These are phyloP conservation scores for Aspergillus avenaceus DNA, from an alignment of 495 filamentous ascomycete genomes.

Conservation along the genomic window DNA sequence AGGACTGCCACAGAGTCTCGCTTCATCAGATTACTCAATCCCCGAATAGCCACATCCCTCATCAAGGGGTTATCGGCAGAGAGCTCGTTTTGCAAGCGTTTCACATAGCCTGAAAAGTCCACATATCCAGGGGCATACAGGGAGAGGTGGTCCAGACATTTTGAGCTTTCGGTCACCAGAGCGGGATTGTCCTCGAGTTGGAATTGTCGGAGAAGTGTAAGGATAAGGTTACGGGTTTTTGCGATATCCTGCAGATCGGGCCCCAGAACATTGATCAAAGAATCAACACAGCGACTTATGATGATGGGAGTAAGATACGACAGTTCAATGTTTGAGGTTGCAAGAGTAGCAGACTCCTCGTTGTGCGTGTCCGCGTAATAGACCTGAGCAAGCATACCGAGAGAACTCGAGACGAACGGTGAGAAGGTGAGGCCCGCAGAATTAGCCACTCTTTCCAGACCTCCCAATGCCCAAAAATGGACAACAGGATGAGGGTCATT, in stretches of 20 bases:
- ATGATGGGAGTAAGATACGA: slow-evolving; percentile 75
- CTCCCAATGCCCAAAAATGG: slow-evolving; percentile 93
- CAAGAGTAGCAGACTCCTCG: slow-evolving; percentile 67
- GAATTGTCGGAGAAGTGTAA: slow-evolving; percentile 81
- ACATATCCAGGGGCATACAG: slow-evolving; percentile 87
- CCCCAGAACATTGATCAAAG: slow-evolving; percentile 90
- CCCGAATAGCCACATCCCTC: slow-evolving; percentile 78
- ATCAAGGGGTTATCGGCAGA: slow-evolving; percentile 62
- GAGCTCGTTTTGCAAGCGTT: slow-evolving; percentile 71
- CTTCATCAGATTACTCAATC: slow-evolving; percentile 92
- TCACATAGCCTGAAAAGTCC: slow-evolving; percentile 78
- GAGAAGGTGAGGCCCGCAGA: slow-evolving; percentile 91
- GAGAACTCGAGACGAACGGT: slow-evolving; percentile 78
- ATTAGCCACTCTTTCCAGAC: slow-evolving; percentile 80
- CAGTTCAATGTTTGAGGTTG: slow-evolving; percentile 84
- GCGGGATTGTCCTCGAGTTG: slow-evolving; percentile 69
- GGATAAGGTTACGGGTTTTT: slow-evolving; percentile 87
- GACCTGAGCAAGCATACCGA: slow-evolving; percentile 89
- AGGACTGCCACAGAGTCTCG: slow-evolving; percentile 79
- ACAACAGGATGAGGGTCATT: slow-evolving; percentile 95
- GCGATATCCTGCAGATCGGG: slow-evolving; percentile 90
- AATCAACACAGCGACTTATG: slow-evolving; percentile 86
- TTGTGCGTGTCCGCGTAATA: slow-evolving; percentile 91
- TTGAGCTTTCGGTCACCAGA: slow-evolving; percentile 72
- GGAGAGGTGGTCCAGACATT: slow-evolving; percentile 85